Evolutionary conservation across 768 basidiomycete species (phyloP).

Genomic region (Lentinula aciculospora): DNA sequence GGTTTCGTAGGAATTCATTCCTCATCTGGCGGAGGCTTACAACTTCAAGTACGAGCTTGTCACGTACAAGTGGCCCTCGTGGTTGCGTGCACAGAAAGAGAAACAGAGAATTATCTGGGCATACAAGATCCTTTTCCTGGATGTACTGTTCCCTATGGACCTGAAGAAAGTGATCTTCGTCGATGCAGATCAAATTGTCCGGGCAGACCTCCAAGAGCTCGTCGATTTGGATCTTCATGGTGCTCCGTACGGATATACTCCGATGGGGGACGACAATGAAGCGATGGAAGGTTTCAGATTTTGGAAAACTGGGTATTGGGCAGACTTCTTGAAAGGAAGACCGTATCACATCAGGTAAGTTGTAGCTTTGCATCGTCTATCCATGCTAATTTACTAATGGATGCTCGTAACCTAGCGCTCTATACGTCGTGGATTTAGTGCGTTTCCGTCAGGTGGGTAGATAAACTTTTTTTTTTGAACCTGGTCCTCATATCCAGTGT

Average conservation of each 20-base stretch:
- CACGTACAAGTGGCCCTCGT: conserved; percentile 99
- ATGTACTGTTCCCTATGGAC: conserved; percentile 98
- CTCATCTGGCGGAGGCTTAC: conserved; percentile 86
- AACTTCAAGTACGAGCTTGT: conserved; percentile 95
- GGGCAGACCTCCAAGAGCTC: conserved; percentile 91
- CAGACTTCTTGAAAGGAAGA: conserved; percentile 72
- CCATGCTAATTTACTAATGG: not conserved
- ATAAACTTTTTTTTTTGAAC: not conserved
- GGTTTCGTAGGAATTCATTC: conserved; percentile 77
- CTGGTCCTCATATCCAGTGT: conserved; percentile 1
- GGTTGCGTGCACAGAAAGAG: conserved; percentile 95
- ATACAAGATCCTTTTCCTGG: conserved; percentile 98
- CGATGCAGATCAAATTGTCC: conserved; percentile 96
- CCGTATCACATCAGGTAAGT: conserved; percentile 92
- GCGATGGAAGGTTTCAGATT: conserved; percentile 99
- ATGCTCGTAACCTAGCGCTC: conserved; percentile 51
- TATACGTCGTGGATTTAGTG: conserved; percentile 94
- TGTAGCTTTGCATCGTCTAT: not conserved
- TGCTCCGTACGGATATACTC: conserved; percentile 92
- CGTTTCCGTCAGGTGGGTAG: conserved; percentile 83
- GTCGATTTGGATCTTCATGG: conserved; percentile 91
- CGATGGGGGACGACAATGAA: conserved; percentile 92
- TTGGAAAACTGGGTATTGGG: conserved; percentile 98
- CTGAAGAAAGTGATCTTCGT: conserved; percentile 99
- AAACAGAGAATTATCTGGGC: conserved; percentile 99